Conservation (phyloP, 768 basidiomycete genomes). For the Phaeotremella skinneri region DNA sequence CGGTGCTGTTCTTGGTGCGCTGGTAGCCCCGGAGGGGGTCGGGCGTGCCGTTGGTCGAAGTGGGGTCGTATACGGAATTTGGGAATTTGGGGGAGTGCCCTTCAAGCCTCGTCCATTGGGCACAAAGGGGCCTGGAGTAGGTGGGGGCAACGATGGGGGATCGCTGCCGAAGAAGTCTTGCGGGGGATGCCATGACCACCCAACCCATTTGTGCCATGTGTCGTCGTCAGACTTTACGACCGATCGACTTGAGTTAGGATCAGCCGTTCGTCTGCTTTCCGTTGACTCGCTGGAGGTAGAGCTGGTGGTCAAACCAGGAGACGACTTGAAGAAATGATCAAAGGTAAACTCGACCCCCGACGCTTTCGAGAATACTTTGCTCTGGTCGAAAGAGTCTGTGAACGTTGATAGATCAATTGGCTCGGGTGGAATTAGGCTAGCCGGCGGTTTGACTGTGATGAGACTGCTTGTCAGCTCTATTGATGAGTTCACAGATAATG, state of each 20-base stretch:
- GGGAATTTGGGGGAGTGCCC: neutral
- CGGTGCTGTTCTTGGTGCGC: neutral
- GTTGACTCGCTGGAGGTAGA: neutral
- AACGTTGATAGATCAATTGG: conserved; percentile 6
- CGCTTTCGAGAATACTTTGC: neutral
- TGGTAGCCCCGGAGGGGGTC: conserved; percentile 2
- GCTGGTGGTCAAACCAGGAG: neutral
- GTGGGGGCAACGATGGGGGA: neutral
- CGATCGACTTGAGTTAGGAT: neutral
- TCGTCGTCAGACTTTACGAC: neutral
- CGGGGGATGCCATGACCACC: conserved; percentile 22
- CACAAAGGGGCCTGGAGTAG: no score
- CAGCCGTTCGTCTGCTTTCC: neutral
- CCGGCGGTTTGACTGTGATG: neutral
- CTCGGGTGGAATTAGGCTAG: neutral
- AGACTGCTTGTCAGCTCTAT: neutral
- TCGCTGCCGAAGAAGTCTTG: neutral
- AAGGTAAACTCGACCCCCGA: conserved; percentile 8
- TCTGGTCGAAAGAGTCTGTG: neutral
- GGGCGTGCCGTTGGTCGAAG: neutral
- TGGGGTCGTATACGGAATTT: conserved; percentile 12
- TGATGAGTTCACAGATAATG: neutral
- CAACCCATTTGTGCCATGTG: conserved; percentile 12
- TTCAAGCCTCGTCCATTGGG: neutral
- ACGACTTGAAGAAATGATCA: conserved; percentile 15